Conservation (phyloP, 495 filamentous ascomycete genomes). For the Cenococcum geophilum region DNA sequence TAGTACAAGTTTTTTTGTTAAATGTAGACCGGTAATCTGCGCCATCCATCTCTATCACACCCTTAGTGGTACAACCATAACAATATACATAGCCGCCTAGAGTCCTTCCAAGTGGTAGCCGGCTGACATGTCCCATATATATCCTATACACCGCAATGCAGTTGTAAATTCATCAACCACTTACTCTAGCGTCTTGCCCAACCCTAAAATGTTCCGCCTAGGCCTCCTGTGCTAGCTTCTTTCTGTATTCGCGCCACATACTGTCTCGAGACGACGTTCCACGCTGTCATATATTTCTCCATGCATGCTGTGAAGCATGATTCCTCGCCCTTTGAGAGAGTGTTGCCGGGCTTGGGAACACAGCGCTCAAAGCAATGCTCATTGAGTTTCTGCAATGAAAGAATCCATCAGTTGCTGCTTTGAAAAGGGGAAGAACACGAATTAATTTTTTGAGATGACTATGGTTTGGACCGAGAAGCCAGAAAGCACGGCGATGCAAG, state of each 20-base stretch:
- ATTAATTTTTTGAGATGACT: background rate
- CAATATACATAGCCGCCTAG: too few species aligned
- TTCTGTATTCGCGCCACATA: slow-evolving; percentile 69
- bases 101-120: too few species aligned
- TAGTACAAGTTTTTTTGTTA: too few species aligned
- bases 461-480: background rate
- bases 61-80: too few species aligned
- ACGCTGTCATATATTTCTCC: slow-evolving; percentile 94
- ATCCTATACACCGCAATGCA: too few species aligned
- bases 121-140: too few species aligned
- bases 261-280: slow-evolving; percentile 75
- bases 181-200: too few species aligned
- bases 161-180: too few species aligned
- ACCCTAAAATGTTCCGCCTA: too few species aligned
- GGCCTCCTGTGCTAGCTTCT: slow-evolving; percentile 36
- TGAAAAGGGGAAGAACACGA: background rate
- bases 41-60: too few species aligned
- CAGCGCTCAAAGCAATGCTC: slow-evolving; percentile 94
- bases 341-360: slow-evolving; percentile 73
- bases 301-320: slow-evolving; percentile 81
- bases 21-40: too few species aligned
- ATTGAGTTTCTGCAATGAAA: slow-evolving; percentile 77
- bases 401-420: background rate
- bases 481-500: too few species aligned
- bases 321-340: slow-evolving; percentile 65